phyloP scores from a whole-genome alignment of 768 basidiomycete species.

The Hygrocybe punicea region DNA sequence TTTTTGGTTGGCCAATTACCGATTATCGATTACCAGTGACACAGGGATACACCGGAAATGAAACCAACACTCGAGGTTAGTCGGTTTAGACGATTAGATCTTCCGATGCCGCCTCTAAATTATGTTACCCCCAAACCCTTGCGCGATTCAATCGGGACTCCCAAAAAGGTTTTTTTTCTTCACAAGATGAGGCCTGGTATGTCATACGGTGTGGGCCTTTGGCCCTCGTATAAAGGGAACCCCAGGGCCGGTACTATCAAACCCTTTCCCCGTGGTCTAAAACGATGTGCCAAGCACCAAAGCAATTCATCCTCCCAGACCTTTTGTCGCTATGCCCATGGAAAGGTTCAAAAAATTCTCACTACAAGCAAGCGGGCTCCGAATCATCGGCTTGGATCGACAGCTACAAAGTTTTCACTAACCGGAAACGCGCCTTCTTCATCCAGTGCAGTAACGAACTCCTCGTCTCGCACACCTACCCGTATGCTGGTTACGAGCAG shows the following conservation, averaged over 20 bases:
- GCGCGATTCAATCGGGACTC: not conserved
- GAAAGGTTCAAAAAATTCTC: conserved; percentile 50
- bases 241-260: not conserved
- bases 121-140: too few relatives aligned
- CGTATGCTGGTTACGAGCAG: conserved; percentile 53
- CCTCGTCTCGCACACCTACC: conserved; percentile 58
- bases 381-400: conserved; percentile 63
- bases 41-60: too few relatives aligned
- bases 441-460: conserved; percentile 59
- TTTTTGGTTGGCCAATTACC: too few relatives aligned
- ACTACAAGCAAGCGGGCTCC: conserved; percentile 52
- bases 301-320: conserved; percentile 54
- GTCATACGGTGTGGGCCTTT: not conserved
- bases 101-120: not conserved
- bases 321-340: conserved; percentile 48
- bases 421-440: conserved; percentile 62
- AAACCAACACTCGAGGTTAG: not conserved
- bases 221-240: not conserved
- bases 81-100: not conserved
- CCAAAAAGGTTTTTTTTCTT: not conserved
- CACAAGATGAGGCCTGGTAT: not conserved
- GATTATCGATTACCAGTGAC: too few relatives aligned
- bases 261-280: not conserved
- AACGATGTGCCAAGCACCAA: conserved; percentile 16
- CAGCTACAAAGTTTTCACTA: conserved; percentile 54